Conservation (phyloP, 2,329 filamentous ascomycete species). For the Ascosphaera apis region DNA sequence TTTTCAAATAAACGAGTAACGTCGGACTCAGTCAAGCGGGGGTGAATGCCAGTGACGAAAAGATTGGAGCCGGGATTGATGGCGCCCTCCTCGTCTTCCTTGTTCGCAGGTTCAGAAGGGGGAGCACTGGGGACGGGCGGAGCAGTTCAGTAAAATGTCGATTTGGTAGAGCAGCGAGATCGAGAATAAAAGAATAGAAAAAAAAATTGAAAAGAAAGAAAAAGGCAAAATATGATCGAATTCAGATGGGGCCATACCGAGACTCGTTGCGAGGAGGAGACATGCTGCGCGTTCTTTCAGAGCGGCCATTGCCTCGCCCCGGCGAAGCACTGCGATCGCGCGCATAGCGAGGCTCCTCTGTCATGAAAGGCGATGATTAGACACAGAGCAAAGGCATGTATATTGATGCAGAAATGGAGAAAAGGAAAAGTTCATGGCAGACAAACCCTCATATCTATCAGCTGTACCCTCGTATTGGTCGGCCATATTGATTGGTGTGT, state of each 20-base stretch:
- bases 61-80: constrained; percentile 92
- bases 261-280: constrained; percentile 20
- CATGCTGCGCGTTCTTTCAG: constrained; percentile 37
- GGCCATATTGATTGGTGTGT: not conserved
- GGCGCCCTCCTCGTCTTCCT: constrained; percentile 45
- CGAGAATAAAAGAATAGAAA: not conserved
- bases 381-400: not conserved
- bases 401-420: constrained; percentile 1
- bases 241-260: not conserved
- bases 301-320: constrained; percentile 28
- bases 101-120: not conserved
- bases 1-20: constrained; percentile 94
- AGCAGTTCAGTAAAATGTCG: not conserved
- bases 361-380: not conserved
- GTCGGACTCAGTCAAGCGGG: constrained; percentile 69
- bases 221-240: not conserved
- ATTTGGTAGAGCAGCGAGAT: not conserved
- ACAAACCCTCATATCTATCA: constrained; percentile 42
- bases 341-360: constrained; percentile 39
- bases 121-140: not conserved
- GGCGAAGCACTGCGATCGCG: constrained; percentile 45
- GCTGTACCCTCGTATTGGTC: constrained; percentile 39
- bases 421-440: not conserved
- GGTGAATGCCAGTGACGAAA: constrained; percentile 95
- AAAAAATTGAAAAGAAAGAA: no score